Percentiles rank a stretch among this genome's conserved stretches.
Conservation (phyloP, 306 rosid genomes). For the Purshia tridentata region DNA sequence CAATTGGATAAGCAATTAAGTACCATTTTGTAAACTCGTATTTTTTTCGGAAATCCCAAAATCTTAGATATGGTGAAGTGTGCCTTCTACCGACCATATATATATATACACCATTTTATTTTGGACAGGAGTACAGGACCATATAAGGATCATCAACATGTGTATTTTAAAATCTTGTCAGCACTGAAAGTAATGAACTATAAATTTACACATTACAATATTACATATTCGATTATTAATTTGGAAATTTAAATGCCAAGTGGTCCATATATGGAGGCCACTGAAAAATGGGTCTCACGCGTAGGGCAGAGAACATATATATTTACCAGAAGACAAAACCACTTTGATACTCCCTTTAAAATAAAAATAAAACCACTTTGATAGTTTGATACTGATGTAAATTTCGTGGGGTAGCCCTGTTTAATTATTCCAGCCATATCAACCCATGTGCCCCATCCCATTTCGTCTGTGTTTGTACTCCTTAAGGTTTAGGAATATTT, state of each 20-base stretch:
- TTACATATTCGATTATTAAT: neutral
- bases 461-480: neutral
- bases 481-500: neutral
- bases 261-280: neutral
- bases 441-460: neutral
- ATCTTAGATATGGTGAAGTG: neutral
- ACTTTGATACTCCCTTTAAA: no score
- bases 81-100: neutral
- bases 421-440: neutral
- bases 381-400: neutral
- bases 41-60: neutral
- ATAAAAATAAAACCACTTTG: neutral
- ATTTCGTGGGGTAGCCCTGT: neutral
- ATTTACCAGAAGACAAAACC: neutral
- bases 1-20: neutral
- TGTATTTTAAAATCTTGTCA: constrained; percentile 8
- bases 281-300: no score
- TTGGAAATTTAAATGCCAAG: neutral
- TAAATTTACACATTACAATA: neutral
- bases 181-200: constrained; percentile 1
- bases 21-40: neutral
- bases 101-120: neutral
- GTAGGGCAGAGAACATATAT: neutral
- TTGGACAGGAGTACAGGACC: neutral
- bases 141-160: neutral